Evolutionary conservation across 2,329 filamentous ascomycete genomes (phyloP).

Genomic region (Trichoderma aggressivum): DNA sequence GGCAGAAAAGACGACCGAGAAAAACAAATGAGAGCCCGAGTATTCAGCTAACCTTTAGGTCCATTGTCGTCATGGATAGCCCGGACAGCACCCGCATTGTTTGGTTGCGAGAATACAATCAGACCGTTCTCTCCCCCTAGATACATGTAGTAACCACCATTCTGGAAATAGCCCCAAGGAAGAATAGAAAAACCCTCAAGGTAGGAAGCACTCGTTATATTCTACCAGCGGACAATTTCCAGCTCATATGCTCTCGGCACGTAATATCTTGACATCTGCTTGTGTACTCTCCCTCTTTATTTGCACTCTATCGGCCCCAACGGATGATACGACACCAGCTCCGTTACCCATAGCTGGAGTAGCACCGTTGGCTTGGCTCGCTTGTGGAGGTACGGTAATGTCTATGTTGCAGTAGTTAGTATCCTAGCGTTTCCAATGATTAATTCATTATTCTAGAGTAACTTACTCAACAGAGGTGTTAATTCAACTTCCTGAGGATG

Average conservation of each 20-base stretch:
- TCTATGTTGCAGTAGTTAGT: not conserved
- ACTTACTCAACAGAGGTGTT: not conserved
- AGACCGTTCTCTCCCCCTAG: not conserved
- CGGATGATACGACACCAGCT: too few species aligned
- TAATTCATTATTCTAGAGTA: not conserved
- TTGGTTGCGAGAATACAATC: not conserved
- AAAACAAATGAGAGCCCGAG: not conserved
- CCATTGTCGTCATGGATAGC: not conserved
- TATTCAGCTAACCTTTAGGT: not conserved
- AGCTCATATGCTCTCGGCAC: not conserved
- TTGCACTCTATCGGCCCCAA: not conserved
- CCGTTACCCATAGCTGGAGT: too few species aligned
- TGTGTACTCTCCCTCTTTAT: not conserved
- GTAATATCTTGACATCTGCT: not conserved
- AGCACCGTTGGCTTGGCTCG: not conserved
- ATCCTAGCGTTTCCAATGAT: not conserved
- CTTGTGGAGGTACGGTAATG: not conserved
- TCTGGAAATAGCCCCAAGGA: too few species aligned
- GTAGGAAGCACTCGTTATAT: not conserved
- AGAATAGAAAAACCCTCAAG: not conserved
- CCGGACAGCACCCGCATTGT: not conserved
- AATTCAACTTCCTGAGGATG: not conserved
- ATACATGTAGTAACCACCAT: too few species aligned
- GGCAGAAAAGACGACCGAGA: not conserved
- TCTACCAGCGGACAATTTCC: too few species aligned